These are phyloP conservation scores for Podila epicladia DNA, from an alignment of 192 early-diverging fungal species.

Conservation along the genomic window DNA sequence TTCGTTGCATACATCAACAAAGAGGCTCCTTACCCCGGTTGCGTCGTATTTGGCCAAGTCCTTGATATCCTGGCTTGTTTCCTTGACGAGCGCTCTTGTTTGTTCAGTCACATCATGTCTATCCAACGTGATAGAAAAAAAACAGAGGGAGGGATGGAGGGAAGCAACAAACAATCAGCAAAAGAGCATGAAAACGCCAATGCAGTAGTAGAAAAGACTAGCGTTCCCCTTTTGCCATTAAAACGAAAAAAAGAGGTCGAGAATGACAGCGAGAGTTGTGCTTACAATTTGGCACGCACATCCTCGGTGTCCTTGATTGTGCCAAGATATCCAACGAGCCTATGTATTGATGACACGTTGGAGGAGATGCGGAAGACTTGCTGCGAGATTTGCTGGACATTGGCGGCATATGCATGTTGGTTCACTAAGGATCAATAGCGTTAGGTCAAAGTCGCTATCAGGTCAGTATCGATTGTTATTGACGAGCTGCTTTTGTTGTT, in stretches of 20 bases:
- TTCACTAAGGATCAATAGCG: neutral
- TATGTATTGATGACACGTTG: constrained; percentile 86
- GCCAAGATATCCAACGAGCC: constrained; percentile 79
- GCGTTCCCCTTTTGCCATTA: too few relatives aligned
- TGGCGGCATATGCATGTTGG: constrained; percentile 10
- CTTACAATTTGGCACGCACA: constrained; percentile 78
- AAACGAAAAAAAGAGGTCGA: neutral
- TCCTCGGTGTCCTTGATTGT: constrained; percentile 81
- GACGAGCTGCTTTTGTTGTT: neutral
- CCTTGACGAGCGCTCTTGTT: constrained; percentile 84
- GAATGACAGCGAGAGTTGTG: neutral
- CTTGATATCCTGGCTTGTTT: constrained; percentile 83
- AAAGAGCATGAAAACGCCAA: neutral
- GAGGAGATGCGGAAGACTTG: constrained; percentile 88
- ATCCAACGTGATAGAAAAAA: neutral
- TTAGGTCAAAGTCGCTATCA: neutral
- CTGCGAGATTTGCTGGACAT: constrained; percentile 75
- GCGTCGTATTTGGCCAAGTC: constrained; percentile 67
- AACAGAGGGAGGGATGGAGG: neutral
- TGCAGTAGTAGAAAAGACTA: neutral
- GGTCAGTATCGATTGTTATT: constrained; percentile 1
- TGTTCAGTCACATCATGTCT: constrained; percentile 83
- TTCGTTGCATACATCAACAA: neutral
- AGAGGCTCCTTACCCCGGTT: constrained; percentile 26
- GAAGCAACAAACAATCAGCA: neutral